Evolutionary conservation across 352 stramenopile genomes (phyloP).

Genomic region (Plasmopara halstedii): DNA sequence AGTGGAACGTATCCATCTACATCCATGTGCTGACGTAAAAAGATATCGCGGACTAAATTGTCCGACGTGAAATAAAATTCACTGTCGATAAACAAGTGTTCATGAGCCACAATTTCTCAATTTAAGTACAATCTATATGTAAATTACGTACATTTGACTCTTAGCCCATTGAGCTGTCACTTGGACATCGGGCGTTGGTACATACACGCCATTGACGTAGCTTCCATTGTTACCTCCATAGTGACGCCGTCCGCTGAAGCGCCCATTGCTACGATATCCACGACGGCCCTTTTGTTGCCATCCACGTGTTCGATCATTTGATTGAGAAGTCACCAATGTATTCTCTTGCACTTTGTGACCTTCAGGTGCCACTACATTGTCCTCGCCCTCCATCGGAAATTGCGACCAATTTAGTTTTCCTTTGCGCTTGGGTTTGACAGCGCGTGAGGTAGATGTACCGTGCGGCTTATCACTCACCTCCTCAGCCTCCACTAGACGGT

Average conservation of each 20-base stretch:
- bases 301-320: conserved; percentile 6
- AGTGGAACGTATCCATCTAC: conserved; percentile 83
- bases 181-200: conserved; percentile 57
- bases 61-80: conserved; percentile 84
- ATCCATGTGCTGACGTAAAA: conserved; percentile 82
- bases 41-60: conserved; percentile 81
- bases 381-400: conserved; percentile 43
- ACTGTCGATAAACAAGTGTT: conserved; percentile 18
- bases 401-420: conserved; percentile 73
- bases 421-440: conserved; percentile 38
- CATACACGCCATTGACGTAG: conserved; percentile 76
- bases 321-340: neutral
- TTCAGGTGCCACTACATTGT: conserved; percentile 6
- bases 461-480: conserved; percentile 48
- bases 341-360: conserved; percentile 1
- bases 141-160: conserved; percentile 68
- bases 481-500: conserved; percentile 75
- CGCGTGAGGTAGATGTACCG: neutral
- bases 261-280: conserved; percentile 14
- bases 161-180: conserved; percentile 77
- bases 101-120: neutral
- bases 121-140: no score
- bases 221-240: conserved; percentile 48
- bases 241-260: conserved; percentile 32
- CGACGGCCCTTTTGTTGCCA: conserved; percentile 22